Base-by-base conservation (phyloP, 805 yeast genomes). In the Pichia deserticola region DNA sequence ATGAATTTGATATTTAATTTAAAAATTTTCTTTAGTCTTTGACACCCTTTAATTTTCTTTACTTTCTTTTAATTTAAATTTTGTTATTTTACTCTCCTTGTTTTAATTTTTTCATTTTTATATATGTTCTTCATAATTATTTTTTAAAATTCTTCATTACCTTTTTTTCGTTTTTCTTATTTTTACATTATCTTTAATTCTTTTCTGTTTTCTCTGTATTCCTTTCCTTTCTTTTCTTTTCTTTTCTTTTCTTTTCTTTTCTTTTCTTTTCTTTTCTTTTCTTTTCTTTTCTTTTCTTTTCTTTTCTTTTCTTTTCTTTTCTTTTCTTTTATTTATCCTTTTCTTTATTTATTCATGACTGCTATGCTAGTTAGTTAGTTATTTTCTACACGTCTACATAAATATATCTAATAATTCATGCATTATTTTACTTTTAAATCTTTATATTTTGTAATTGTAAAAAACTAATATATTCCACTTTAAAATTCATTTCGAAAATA, bases 361-460 rank as follows among this genome's bases (percentile, higher is more conserved):
- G 20, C 15, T 36, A 30, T 8, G 11, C 34, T n/a, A 10, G 12
- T 33, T 11, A 25, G 9, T 7, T 34, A 40, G 30, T 40, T 40
- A 40, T 40, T 40, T 40, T 40, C 42, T 40, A 40, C 42, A 40
- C 42, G 42, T 40, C 11, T 40, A 40, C 34, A n/a, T 15, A 38
- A 38, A 38, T 38, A 38, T 13, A 38, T 15, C 25, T 13, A 38
- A 25, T 25, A 15, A 38, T 30, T 30, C 32, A 30, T 30, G 32
- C 32, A 30, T 20, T 3, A 20, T 20, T 20, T 20, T 20, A 20
- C 2, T 20, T 20, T 20, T 20, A 20, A 20, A 20, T 20, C 3
- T 20, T 3, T 20, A 20, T 20, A 20, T 20, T 20, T 20, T 20
- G 20, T 20, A 20, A 20, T 20, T 20, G 20, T 20, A 20, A 20